Evolutionary conservation across 2,329 filamentous ascomycete species (phyloP).

Genomic region (Penicillium olsonii): DNA sequence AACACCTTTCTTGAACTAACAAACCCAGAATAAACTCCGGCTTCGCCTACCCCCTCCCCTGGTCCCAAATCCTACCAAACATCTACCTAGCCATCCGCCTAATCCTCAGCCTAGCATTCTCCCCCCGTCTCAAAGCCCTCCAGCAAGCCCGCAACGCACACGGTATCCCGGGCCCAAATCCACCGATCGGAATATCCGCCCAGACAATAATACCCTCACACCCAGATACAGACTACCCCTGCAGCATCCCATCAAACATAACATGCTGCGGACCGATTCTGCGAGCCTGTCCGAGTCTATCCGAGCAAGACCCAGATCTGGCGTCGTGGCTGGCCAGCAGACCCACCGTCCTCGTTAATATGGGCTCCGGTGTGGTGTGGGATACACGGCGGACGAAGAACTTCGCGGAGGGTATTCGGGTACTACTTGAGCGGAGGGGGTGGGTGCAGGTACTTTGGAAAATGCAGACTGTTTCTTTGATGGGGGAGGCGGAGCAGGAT

Average conservation of each 20-base stretch:
- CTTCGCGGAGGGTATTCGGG: not conserved
- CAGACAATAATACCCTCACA: not conserved
- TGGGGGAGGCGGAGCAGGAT: not conserved
- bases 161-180: not conserved
- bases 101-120: not conserved
- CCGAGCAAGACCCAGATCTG: not conserved
- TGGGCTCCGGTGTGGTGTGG: not conserved
- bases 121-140: not conserved
- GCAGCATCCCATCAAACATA: not conserved
- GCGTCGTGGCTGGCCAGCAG: not conserved
- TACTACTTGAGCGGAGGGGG: not conserved
- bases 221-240: conserved; percentile 1
- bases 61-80: conserved; percentile 33
- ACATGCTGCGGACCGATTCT: not conserved
- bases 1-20: not conserved
- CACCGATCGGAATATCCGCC: not conserved
- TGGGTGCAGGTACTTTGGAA: conserved; percentile 1
- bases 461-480: not conserved
- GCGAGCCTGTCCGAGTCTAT: not conserved
- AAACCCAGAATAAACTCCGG: conserved; percentile 41
- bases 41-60: conserved; percentile 47
- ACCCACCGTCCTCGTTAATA: not conserved
- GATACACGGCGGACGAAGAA: not conserved
- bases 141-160: not conserved
- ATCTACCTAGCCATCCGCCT: not conserved